phyloP scores from a whole-genome alignment of 2,329 filamentous ascomycete genomes.

The Neurospora sp. region DNA sequence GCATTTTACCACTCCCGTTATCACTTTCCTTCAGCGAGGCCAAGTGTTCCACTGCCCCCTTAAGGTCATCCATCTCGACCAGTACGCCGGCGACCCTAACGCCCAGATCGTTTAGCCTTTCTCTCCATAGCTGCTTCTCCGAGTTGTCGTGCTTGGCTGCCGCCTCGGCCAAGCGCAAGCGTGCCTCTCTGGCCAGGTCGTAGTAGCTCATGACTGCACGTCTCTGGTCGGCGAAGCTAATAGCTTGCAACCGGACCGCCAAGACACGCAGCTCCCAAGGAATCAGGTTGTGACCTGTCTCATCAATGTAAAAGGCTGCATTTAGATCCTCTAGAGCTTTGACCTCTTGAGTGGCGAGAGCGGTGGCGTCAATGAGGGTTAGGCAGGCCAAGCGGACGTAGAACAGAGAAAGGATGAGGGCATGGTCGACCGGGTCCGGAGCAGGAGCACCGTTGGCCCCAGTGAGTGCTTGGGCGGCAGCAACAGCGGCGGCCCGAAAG shows the following conservation, averaged over 20 bases:
- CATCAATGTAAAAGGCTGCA: slow-evolving; percentile 45
- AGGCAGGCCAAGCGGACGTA: slow-evolving; percentile 77
- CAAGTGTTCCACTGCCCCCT: slow-evolving; percentile 68
- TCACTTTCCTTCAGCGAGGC: slow-evolving; percentile 39
- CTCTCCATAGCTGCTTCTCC: slow-evolving; percentile 57
- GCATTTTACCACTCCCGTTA: slow-evolving; percentile 27
- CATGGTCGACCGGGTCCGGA: slow-evolving; percentile 43
- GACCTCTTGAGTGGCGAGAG: slow-evolving; percentile 58
- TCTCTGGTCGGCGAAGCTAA: slow-evolving; percentile 76
- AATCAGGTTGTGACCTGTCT: slow-evolving; percentile 55
- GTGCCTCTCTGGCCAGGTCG: slow-evolving; percentile 71
- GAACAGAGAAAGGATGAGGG: slow-evolving; percentile 63
- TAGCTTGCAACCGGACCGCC: slow-evolving; percentile 70
- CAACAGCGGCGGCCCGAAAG: slow-evolving; percentile 69
- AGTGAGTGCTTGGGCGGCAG: slow-evolving; percentile 52
- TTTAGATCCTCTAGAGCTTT: slow-evolving; percentile 54
- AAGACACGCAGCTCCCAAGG: slow-evolving; percentile 83
- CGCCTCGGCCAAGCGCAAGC: slow-evolving; percentile 45
- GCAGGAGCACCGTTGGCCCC: slow-evolving; percentile 26
- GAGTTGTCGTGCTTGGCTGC: slow-evolving; percentile 36
- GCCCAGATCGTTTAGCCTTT: slow-evolving; percentile 64
- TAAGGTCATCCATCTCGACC: slow-evolving; percentile 79
- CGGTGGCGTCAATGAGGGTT: slow-evolving; percentile 62
- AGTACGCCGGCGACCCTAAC: slow-evolving; percentile 55
- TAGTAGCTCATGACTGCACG: slow-evolving; percentile 85